Conservation (phyloP, 1,284 basidiomycete genomes). For the Pyrrhoderma lamaoense region DNA sequence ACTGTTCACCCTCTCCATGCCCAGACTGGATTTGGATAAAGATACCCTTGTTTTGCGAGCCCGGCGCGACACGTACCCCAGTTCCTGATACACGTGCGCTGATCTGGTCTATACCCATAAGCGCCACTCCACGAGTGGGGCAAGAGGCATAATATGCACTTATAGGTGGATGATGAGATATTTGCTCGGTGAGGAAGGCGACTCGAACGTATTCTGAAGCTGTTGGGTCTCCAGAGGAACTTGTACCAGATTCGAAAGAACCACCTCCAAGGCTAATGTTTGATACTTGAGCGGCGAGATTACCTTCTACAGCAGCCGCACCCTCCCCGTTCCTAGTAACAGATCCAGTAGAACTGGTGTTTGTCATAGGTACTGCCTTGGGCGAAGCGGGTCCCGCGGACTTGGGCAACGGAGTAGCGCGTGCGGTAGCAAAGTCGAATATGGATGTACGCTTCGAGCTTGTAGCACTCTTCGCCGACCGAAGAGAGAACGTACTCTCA, state of each 20-base stretch:
- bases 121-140: constrained; percentile 65
- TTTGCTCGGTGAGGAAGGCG: constrained; percentile 73
- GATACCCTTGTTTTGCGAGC: constrained; percentile 82
- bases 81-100: constrained; percentile 85
- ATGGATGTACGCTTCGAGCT: constrained; percentile 11
- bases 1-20: constrained; percentile 73
- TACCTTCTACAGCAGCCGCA: constrained; percentile 29
- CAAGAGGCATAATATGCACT: constrained; percentile 83
- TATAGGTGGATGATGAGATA: constrained; percentile 95
- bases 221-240: constrained; percentile 22
- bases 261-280: constrained; percentile 46
- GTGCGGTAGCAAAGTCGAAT: constrained; percentile 13
- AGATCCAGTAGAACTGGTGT: too few species aligned
- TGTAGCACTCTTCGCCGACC: constrained; percentile 27
- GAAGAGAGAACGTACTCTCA: constrained; percentile 46
- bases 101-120: constrained; percentile 86
- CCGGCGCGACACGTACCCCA: constrained; percentile 76
- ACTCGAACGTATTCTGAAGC: constrained; percentile 46
- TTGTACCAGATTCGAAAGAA: constrained; percentile 27
- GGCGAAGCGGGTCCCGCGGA: constrained; percentile 30
- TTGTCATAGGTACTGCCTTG: constrained; percentile 26
- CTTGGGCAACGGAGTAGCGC: constrained; percentile 13
- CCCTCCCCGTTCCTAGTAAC: too few species aligned
- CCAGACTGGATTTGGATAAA: constrained; percentile 74
- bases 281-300: constrained; percentile 48